A percentile compares a stretch with the other conserved stretches of the same genome.
These are phyloP conservation scores for Fomitopsis schrenkii DNA, from an alignment of 1,284 basidiomycete species.

Conservation along the genomic window DNA sequence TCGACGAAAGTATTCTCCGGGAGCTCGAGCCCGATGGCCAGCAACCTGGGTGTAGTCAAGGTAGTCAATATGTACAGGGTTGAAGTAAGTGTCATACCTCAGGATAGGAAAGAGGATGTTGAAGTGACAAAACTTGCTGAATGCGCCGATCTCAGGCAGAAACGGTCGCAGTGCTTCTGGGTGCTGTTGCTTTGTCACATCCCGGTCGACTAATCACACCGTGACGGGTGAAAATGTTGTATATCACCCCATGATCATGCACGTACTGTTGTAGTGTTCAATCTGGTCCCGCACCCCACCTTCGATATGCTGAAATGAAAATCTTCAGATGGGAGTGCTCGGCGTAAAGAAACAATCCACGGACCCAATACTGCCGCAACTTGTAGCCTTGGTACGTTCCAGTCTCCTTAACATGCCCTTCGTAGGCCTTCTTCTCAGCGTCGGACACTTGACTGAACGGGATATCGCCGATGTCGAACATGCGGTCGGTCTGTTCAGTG, in stretches of 20 bases:
- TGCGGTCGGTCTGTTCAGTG: slow-evolving; percentile 33
- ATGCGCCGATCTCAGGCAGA: slow-evolving; percentile 53
- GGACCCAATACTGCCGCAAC: slow-evolving; percentile 26
- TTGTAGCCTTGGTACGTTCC: slow-evolving; percentile 63
- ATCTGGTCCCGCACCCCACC: slow-evolving; percentile 56
- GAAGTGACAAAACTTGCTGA: slow-evolving; percentile 47
- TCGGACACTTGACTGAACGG: slow-evolving; percentile 45
- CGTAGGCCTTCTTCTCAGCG: slow-evolving; percentile 55
- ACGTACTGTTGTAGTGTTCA: slow-evolving; percentile 54
- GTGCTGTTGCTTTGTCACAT: slow-evolving; percentile 41
- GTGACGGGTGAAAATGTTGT: not conserved
- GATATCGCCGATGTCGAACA: slow-evolving; percentile 57
- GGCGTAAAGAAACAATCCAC: too few relatives aligned
- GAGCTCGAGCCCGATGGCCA: slow-evolving; percentile 32
- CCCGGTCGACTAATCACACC: slow-evolving; percentile 38
- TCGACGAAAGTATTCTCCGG: slow-evolving; percentile 31
- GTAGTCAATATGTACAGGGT: slow-evolving; percentile 26
- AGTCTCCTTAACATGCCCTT: slow-evolving; percentile 41
- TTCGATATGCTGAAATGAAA: slow-evolving; percentile 40
- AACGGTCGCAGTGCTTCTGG: slow-evolving; percentile 48
- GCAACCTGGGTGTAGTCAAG: slow-evolving; percentile 35
- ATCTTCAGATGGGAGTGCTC: not conserved
- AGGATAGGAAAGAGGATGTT: slow-evolving; percentile 48
- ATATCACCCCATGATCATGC: not conserved
- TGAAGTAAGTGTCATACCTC: slow-evolving; percentile 30